These are phyloP conservation scores for Coemansia sp. DNA, from an alignment of 192 early-diverging fungal genomes.

Conservation along the genomic window DNA sequence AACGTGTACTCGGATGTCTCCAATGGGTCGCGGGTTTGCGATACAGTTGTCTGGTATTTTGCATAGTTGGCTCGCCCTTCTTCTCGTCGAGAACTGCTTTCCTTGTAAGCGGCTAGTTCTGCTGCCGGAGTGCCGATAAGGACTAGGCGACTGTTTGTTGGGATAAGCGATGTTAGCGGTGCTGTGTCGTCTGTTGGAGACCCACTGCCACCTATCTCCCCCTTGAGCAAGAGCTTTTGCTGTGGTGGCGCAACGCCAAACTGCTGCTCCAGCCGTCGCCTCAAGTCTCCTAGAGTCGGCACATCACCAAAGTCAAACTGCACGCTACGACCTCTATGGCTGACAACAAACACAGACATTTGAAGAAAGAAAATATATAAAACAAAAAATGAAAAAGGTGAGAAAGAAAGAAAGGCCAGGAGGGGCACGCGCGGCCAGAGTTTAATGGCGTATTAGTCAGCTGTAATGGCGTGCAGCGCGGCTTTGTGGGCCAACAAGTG, in stretches of 20 bases:
- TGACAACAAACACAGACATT: conserved; percentile 13
- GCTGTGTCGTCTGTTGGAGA: background rate
- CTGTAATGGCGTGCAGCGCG: conserved; percentile 34
- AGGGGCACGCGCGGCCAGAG: too few species aligned
- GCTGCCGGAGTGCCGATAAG: conserved; percentile 26
- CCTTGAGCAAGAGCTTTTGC: conserved; percentile 29
- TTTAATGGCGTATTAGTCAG: conserved; percentile 9
- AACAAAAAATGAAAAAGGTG: background rate
- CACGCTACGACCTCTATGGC: conserved; percentile 16
- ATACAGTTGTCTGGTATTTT: conserved; percentile 15
- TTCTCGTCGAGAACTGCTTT: conserved; percentile 4
- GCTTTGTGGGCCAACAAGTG: conserved; percentile 36
- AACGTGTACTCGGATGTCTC: conserved; percentile 18
- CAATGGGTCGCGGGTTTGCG: background rate
- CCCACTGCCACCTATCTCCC: conserved; percentile 5
- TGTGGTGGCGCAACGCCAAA: conserved; percentile 24
- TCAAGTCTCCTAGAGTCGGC: conserved; percentile 31
- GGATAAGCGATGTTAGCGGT: background rate
- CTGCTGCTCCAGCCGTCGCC: conserved; percentile 8
- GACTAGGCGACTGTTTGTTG: conserved; percentile 17
- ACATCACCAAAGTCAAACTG: background rate
- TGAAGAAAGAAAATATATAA: background rate
- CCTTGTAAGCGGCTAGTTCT: conserved; percentile 12
- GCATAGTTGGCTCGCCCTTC: conserved; percentile 19
- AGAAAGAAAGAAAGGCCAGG: background rate